Percentiles rank a stretch among this genome's conserved stretches.
Conservation (phyloP, 1,139 yeast species). For the Yamadazyma songkhlaensis region DNA sequence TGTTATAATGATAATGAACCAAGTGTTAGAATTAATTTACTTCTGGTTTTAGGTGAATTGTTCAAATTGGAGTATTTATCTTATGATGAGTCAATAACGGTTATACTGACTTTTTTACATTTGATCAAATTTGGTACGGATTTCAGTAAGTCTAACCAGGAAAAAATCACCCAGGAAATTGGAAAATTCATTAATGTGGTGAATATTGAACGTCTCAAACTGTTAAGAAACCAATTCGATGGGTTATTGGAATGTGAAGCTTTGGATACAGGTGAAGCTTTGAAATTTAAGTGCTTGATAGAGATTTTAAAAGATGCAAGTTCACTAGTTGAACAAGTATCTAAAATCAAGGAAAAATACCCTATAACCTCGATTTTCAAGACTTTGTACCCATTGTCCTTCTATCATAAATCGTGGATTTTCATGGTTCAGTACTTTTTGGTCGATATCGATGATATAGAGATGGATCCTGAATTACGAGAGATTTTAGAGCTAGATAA, state of each 20-base stretch:
- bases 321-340: constrained; percentile 1
- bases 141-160: constrained; percentile 19
- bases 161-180: constrained; percentile 32
- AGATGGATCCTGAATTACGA: constrained; percentile 19
- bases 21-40: constrained; percentile 51
- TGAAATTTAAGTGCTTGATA: constrained; percentile 39
- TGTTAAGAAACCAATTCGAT: constrained; percentile 21
- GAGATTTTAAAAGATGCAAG: constrained; percentile 11
- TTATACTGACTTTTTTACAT: constrained; percentile 45
- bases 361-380: constrained; percentile 13
- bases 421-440: constrained; percentile 36
- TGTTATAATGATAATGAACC: constrained; percentile 28
- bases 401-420: constrained; percentile 24
- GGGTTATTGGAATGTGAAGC: background rate
- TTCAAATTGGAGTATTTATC: constrained; percentile 62
- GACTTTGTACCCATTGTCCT: constrained; percentile 18
- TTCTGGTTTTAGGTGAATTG: constrained; percentile 55
- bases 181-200: constrained; percentile 27
- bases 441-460: constrained; percentile 32
- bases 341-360: background rate
- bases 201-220: constrained; percentile 16
- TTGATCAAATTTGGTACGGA: constrained; percentile 23
- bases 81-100: constrained; percentile 44
- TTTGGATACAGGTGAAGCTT: constrained; percentile 20
- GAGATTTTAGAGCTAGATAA: constrained; percentile 19